Evolutionary conservation across 2,329 filamentous ascomycete species (phyloP).

Genomic region (Fusarium pseudonygamai): DNA sequence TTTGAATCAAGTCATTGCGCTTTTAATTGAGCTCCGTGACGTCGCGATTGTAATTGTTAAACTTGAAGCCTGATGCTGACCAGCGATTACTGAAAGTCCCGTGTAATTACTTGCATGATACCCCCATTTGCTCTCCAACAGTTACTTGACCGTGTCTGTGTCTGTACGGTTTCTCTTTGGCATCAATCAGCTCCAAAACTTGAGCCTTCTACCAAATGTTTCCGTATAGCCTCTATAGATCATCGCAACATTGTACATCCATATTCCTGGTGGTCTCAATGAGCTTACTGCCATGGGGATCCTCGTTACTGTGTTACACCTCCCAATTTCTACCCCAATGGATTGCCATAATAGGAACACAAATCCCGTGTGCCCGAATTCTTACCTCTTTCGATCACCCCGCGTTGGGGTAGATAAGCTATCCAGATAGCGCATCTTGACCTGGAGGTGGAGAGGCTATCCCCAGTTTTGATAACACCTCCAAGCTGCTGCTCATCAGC

Average conservation of each 20-base stretch:
- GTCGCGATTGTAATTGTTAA: too few species aligned
- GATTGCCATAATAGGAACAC: neutral
- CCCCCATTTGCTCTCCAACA: neutral
- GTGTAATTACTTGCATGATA: too few species aligned
- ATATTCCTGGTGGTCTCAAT: neutral
- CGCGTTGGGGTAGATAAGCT: conserved; percentile 2
- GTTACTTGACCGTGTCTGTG: neutral
- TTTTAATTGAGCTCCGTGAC: too few species aligned
- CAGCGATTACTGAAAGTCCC: neutral
- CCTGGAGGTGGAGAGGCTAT: neutral
- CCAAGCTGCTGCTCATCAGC: neutral
- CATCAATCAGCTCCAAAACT: too few species aligned
- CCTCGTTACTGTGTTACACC: neutral
- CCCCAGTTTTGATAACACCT: conserved; percentile 3
- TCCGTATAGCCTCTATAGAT: neutral
- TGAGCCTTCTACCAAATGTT: neutral
- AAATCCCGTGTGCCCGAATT: neutral
- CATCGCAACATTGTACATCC: neutral
- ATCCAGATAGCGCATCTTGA: neutral
- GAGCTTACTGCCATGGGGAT: neutral
- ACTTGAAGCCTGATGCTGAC: neutral
- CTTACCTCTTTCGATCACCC: neutral
- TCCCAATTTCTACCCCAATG: neutral
- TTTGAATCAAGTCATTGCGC: neutral
- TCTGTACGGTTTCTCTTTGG: too few species aligned